Base-by-base conservation (phyloP, 2,329 filamentous ascomycete genomes). In the Paracoccidioides lutzii region DNA sequence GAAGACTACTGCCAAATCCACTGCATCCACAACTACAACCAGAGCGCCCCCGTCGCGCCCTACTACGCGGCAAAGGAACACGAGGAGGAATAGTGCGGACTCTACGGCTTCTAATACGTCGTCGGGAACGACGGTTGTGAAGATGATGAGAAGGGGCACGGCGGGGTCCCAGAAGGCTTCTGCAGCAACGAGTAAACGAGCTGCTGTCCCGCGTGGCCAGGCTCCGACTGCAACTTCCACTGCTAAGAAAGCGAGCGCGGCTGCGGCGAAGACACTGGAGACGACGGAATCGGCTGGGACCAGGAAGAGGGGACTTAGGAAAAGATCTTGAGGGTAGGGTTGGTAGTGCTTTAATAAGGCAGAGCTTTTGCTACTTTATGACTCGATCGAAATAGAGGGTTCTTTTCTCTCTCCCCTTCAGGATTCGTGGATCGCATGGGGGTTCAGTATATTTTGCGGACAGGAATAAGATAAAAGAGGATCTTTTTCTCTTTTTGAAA, bases 261-360 rank as follows among this genome's bases (percentile, higher is more conserved):
- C 68, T 3, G 60, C 63, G 22, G 58, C 67, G 8, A 67, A 64
- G 44, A 73, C 71, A 57, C 66, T 64, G 5, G 67, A 69, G 6
- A 63, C 65, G 33, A 51, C 59, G 48, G 62, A 61, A 37, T 70
- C 74, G 49, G 61, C 65, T 35, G 59, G 67, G 6, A 59, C 66
- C 9, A 68, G 68, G 22, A 69, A 69, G 37, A 66, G 73, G 52
- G 67, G 71, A 10, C 61, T 75, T 57, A 70, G 73, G 48, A 75
- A 73, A 60, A 67, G 71, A 15, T 67, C 63, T 30, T 72, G 67
- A 59, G 37, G 8, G 38, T 22, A 22, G 22, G 22, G 22, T 22
- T 22, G 22, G 22, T 22, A 22, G 22, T 22, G 22, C 22, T 10
- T 4, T 15, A 40, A n/a, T 32, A 15, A 15, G 22, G 22, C 22